Conservation (phyloP, 441 rosid genomes). For the Kokia cookei region DNA sequence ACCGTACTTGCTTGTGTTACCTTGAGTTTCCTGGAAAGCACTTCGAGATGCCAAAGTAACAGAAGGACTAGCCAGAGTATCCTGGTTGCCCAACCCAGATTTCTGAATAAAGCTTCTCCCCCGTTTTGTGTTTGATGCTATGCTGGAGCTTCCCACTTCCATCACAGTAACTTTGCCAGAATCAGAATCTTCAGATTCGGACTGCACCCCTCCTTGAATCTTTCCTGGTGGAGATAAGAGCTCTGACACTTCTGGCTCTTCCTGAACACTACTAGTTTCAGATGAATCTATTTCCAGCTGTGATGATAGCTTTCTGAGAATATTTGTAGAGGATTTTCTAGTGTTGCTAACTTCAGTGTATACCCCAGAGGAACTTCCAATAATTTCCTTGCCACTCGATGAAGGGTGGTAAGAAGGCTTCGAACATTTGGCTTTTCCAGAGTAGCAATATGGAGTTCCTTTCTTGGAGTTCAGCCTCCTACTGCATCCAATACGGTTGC, state of each 20-base stretch:
- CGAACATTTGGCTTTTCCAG: constrained; percentile 52
- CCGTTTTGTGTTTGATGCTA: constrained; percentile 41
- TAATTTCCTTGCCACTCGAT: constrained; percentile 58
- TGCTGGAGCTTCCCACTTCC: constrained; percentile 49
- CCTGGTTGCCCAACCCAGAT: constrained; percentile 37
- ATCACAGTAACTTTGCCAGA: constrained; percentile 17
- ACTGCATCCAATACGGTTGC: constrained; percentile 61
- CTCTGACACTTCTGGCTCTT: constrained; percentile 43
- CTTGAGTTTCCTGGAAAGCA: constrained; percentile 31
- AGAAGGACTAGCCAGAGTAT: constrained; percentile 27
- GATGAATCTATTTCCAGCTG: constrained; percentile 54
- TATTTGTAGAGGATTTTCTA: constrained; percentile 31
- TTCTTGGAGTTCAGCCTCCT: constrained; percentile 52
- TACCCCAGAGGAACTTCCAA: constrained; percentile 65
- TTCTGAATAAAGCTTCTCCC: constrained; percentile 36
- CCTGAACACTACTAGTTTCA: constrained; percentile 55
- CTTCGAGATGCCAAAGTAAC: constrained; percentile 32
- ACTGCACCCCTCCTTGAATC: constrained; percentile 30
- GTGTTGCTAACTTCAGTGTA: constrained; percentile 28
- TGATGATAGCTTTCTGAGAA: constrained; percentile 38
- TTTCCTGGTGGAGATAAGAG: constrained; percentile 29
- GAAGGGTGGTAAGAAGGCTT: constrained; percentile 40
- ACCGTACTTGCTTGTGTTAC: constrained; percentile 36
- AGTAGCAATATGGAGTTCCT: constrained; percentile 35
- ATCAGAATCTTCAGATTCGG: constrained; percentile 26